phyloP scores from a whole-genome alignment of 1,284 basidiomycete species.

The Gomphus bonarii region DNA sequence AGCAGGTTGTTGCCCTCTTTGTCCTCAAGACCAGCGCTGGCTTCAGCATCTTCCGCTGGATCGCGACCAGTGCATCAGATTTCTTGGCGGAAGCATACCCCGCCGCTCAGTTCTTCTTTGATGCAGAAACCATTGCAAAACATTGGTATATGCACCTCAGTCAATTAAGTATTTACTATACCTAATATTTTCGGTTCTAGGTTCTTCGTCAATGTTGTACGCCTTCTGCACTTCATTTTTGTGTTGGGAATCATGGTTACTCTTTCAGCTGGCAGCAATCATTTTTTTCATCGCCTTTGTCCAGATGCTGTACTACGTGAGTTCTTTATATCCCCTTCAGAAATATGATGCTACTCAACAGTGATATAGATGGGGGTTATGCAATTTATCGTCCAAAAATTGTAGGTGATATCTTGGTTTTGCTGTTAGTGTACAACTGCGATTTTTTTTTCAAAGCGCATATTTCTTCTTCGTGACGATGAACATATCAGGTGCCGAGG shows the following conservation, averaged over 20 bases:
- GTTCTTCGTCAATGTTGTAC: constrained; percentile 41
- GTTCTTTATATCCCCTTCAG: constrained; percentile 13
- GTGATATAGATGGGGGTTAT: constrained; percentile 57
- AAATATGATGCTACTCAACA: background rate
- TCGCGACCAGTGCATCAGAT: constrained; percentile 65
- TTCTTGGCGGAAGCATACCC: constrained; percentile 54
- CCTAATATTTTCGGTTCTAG: background rate
- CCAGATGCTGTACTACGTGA: constrained; percentile 73
- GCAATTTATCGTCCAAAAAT: constrained; percentile 81
- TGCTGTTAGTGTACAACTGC: constrained; percentile 4
- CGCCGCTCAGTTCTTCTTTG: constrained; percentile 75
- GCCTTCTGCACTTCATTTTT: constrained; percentile 17
- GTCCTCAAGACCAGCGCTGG: constrained; percentile 76
- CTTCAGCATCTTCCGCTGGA: constrained; percentile 72
- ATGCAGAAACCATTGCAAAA: constrained; percentile 44
- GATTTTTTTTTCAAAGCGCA: constrained; percentile 36
- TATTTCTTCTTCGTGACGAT: constrained; percentile 90
- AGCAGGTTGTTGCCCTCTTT: constrained; percentile 78
- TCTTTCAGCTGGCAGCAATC: constrained; percentile 52
- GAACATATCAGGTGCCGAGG: constrained; percentile 83
- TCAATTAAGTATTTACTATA: background rate
- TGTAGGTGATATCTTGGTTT: constrained; percentile 34
- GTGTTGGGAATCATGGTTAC: background rate
- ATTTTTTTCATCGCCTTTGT: constrained; percentile 85
- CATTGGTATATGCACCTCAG: constrained; percentile 65